Conservation (phyloP, 805 yeast genomes). For the Saccharomycopsis fermentans region DNA sequence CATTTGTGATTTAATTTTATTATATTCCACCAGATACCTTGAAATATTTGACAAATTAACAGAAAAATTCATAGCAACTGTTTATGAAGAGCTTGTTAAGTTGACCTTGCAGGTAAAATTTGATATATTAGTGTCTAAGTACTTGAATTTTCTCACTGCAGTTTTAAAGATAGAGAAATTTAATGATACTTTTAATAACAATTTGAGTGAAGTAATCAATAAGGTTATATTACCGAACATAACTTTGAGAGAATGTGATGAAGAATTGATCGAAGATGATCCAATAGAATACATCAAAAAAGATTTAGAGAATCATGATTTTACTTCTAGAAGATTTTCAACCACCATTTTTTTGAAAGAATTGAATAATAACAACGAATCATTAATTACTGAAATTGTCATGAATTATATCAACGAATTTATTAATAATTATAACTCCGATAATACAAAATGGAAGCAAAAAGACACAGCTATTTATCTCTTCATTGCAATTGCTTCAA, state of each 20-base stretch:
- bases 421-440: conserved; percentile 39
- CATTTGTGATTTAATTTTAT: conserved; percentile 73
- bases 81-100: conserved; percentile 66
- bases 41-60: conserved; percentile 81
- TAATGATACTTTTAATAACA: conserved; percentile 51
- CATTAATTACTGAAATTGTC: conserved; percentile 62
- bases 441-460: conserved; percentile 59
- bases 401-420: conserved; percentile 62
- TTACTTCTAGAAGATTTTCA: conserved; percentile 84
- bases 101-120: conserved; percentile 64
- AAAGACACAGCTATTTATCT: conserved; percentile 82
- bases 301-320: conserved; percentile 91
- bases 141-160: conserved; percentile 73
- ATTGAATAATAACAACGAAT: conserved; percentile 68
- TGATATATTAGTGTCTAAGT: conserved; percentile 74
- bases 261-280: conserved; percentile 92
- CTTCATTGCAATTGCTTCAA: conserved; percentile 83
- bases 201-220: conserved; percentile 65
- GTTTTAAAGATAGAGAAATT: conserved; percentile 64
- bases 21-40: conserved; percentile 84
- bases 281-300: conserved; percentile 88
- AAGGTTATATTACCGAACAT: conserved; percentile 85
- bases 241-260: conserved; percentile 75
- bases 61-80: conserved; percentile 65
- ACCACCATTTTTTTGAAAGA: conserved; percentile 90